These are phyloP conservation scores for Eucalyptus pauciflora DNA, from an alignment of 345 rosid species.

Conservation along the genomic window DNA sequence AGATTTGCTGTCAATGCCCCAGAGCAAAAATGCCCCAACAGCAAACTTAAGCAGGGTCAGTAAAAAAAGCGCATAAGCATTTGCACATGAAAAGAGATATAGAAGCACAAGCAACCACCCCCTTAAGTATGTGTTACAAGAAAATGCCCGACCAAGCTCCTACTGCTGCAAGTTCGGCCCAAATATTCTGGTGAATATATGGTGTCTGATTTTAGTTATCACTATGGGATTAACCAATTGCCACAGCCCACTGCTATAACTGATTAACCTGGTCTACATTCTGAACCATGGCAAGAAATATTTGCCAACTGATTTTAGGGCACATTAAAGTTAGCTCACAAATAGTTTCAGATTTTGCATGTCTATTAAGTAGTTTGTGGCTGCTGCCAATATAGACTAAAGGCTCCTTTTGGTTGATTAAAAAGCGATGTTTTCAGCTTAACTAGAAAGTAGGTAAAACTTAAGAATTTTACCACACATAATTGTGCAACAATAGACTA, in stretches of 20 bases:
- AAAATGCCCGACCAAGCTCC: not conserved
- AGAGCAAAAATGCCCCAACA: not conserved
- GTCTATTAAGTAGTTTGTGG: not conserved
- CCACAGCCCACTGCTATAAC: not conserved
- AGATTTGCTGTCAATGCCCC: not conserved
- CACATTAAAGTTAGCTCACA: not conserved
- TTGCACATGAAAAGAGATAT: not conserved
- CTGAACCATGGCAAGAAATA: not conserved
- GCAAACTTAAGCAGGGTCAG: not conserved
- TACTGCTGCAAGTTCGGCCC: not conserved
- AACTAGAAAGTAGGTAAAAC: not conserved
- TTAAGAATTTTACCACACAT: not conserved
- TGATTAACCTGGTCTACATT: not conserved
- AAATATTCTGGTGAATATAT: not conserved
- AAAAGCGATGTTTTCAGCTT: not conserved
- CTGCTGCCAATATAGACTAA: not conserved
- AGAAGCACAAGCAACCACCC: not conserved
- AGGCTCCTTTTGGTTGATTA: not conserved
- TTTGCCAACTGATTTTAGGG: not conserved
- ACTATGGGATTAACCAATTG: not conserved
- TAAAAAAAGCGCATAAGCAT: not conserved
- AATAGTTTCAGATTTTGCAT: not conserved
- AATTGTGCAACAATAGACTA: not conserved
- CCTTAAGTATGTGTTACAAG: not conserved
- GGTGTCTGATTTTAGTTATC: not conserved